phyloP scores from a whole-genome alignment of 83 land plant genomes.

The Thuja plicata region DNA sequence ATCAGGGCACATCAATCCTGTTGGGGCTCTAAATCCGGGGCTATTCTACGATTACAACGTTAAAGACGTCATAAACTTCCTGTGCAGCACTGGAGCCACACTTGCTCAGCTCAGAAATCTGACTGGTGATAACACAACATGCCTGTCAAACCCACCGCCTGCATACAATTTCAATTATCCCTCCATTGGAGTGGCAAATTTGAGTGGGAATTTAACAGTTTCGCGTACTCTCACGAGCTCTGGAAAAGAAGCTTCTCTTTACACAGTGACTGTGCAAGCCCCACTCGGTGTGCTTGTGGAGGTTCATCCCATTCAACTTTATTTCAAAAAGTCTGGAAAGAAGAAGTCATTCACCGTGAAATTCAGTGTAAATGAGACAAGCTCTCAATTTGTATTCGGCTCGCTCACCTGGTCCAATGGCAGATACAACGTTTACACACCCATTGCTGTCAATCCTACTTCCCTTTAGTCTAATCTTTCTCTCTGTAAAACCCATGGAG shows the following conservation, averaged over 20 bases:
- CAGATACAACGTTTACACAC: conserved; percentile 32
- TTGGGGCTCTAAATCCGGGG: conserved; percentile 46
- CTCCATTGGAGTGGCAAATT: conserved; percentile 41
- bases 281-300: conserved; percentile 34
- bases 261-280: conserved; percentile 17
- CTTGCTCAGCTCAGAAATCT: conserved; percentile 30
- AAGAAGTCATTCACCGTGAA: conserved; percentile 30
- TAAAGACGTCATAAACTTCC: conserved; percentile 26
- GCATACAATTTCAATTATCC: conserved; percentile 52
- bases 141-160: conserved; percentile 8
- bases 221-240: conserved; percentile 37
- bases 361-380: conserved; percentile 19
- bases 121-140: conserved; percentile 27
- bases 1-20: conserved; percentile 45
- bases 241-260: conserved; percentile 18
- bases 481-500: too few relatives aligned
- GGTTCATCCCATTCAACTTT: conserved; percentile 29
- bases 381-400: conserved; percentile 44
- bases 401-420: conserved; percentile 47
- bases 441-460: conserved; percentile 31
- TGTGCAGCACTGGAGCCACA: conserved; percentile 33
- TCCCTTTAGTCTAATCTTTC: background rate
- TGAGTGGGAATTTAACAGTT: conserved; percentile 37
- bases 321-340: conserved; percentile 31
- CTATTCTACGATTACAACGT: conserved; percentile 38